These are phyloP conservation scores for Peronospora destructor DNA, from an alignment of 352 stramenopile genomes.

Conservation along the genomic window DNA sequence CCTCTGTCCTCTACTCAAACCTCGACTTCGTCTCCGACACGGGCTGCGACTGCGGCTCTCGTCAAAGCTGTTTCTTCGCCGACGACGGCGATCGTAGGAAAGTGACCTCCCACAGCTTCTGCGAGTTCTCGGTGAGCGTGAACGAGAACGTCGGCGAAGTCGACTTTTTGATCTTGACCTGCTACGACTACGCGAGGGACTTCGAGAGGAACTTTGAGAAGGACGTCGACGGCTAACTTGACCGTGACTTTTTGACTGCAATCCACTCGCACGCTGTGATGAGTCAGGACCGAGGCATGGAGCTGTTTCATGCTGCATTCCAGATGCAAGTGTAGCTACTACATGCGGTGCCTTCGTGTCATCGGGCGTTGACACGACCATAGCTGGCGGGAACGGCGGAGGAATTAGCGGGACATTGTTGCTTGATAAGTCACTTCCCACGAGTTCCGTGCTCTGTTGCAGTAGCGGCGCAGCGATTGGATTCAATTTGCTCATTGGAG, in stretches of 20 bases:
- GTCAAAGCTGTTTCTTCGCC: conserved; percentile 17
- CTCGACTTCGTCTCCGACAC: conserved; percentile 10
- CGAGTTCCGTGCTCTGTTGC: conserved; percentile 2
- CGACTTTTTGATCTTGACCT: conserved; percentile 14
- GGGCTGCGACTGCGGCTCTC: conserved; percentile 30
- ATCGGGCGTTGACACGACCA: conserved; percentile 2
- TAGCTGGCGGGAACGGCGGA: conserved; percentile 7
- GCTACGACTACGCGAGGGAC: conserved; percentile 17
- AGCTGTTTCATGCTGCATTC: background rate
- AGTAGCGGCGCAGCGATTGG: background rate
- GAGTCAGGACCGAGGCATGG: background rate
- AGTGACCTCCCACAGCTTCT: conserved; percentile 8
- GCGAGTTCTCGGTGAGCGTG: conserved; percentile 16
- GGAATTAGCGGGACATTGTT: conserved; percentile 2
- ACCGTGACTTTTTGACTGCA: conserved; percentile 16
- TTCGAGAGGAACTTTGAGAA: conserved; percentile 7
- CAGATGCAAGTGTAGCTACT: background rate
- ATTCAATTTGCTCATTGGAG: background rate
- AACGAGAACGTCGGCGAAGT: conserved; percentile 15
- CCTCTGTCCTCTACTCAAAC: conserved; percentile 8
- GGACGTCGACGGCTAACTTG: conserved; percentile 4
- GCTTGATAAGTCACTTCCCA: background rate
- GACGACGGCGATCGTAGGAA: conserved; percentile 9
- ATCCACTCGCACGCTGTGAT: conserved; percentile 10
- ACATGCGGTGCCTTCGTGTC: conserved; percentile 1